Evolutionary conservation across 2,329 filamentous ascomycete genomes (phyloP), one percentile per base, ranked within the genome.

Genomic region (Meredithiella fracta): DNA sequence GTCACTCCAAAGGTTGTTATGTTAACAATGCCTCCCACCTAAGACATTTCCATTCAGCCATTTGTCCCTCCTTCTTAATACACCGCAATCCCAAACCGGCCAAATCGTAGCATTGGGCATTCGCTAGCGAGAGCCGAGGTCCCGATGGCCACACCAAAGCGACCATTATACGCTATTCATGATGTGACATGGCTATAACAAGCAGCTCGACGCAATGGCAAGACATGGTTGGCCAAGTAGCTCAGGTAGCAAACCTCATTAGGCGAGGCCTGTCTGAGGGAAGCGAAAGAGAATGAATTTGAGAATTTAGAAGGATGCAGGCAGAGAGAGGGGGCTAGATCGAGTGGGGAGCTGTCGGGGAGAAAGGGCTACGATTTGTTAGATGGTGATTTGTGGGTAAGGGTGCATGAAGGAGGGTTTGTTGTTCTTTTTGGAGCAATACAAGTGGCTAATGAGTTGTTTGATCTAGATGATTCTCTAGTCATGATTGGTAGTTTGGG

Each of bases 241-340:
- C 5, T 4, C 11, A 42, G 11, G 14, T n/a, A 15, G 38, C 17
- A 5, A 15, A 20, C 6, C 38, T n/a, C 11, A 5, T 49, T 25
- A 15, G 44, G 44, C 20, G 23, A 49, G 44, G 23, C 17, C 2
- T 11, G 11, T 7, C 22, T 7, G 20, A 8, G 3, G 44, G 44
- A 49, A 49, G 44, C 44, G 44, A 26, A 49, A 49, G 44, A 22
- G 44, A 49, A 49, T 17, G 44, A 49, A 25, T 42, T n/a, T n/a
- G n/a, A n/a, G n/a, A n/a, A n/a, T n/a, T n/a, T 6, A n/a, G 38
- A 15, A 20, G 38, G 38, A 5, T 5, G 4, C 14, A 42, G 17
- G 6, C n/a, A n/a, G n/a, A 15, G 38, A 20, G 38, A 15, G 15
- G 17, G 5, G 38, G 38, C 11, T 15, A 6, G 17, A 42, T n/a